These are phyloP conservation scores for Vaccinium corymbosum DNA, from an alignment of 148 eudicot species.

Conservation along the genomic window DNA sequence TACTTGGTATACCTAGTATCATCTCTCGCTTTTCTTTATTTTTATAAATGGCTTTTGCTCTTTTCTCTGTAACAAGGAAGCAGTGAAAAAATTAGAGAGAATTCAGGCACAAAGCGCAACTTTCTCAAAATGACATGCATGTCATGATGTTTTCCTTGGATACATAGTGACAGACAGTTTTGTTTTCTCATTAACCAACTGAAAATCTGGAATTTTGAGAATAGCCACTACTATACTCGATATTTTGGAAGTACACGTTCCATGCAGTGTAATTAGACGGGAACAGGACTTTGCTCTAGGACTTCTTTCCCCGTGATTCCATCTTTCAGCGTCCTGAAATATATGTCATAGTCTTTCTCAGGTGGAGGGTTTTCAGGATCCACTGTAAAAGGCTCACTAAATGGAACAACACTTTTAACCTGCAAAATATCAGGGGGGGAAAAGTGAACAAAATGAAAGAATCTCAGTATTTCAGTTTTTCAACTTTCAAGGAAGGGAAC, in stretches of 20 bases:
- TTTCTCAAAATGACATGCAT: not conserved
- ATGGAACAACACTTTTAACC: conserved; percentile 91
- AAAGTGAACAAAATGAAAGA: not conserved
- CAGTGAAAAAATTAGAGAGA: not conserved
- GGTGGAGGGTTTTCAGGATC: conserved; percentile 94
- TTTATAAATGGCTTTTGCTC: not conserved
- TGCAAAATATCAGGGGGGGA: conserved; percentile 24
- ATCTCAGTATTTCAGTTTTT: not conserved
- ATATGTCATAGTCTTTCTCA: conserved; percentile 82
- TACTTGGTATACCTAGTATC: not conserved
- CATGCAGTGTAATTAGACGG: conserved; percentile 28
- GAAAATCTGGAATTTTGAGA: not conserved
- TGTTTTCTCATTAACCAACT: not conserved
- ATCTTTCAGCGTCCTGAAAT: conserved; percentile 76
- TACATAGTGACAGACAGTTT: not conserved
- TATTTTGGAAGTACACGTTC: not conserved
- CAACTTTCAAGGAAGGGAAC: not conserved
- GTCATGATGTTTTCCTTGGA: not conserved
- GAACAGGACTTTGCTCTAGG: conserved; percentile 52
- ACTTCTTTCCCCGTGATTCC: conserved; percentile 92
- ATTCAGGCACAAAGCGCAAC: not conserved
- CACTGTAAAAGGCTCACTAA: conserved; percentile 77
- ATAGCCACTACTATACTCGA: not conserved
- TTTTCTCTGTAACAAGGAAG: conserved; percentile 16
- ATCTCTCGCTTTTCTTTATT: not conserved